Base-by-base conservation (phyloP, 805 yeast genomes). In the Starmerella bombi region DNA sequence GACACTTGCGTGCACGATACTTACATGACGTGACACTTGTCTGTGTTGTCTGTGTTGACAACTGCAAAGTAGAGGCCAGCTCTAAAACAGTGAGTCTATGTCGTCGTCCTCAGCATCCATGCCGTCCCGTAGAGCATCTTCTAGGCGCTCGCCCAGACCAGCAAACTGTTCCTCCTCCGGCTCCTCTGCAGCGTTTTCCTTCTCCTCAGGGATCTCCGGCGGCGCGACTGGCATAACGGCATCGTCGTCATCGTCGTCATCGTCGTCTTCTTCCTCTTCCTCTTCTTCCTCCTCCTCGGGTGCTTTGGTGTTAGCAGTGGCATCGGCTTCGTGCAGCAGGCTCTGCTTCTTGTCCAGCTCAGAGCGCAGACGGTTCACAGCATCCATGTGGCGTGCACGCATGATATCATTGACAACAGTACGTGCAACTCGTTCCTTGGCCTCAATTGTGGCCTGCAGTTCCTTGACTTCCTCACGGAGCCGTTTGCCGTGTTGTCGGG, bases 381-480 rank as follows among this genome's bases (percentile, higher is more conserved):
- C 85, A 49, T 80, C 91, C 52, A 77, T 69, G 57, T 86, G 81
- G 62, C 96, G 77, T 59, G 78, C 80, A 55, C 78, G 75, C 74
- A 91, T 70, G 62, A 88, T 78, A 51, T 88, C 86, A 56, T 84
- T 84, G 37, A 75, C 69, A 3, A 75, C 67, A 15, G 86, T 85
- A 17, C 69, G 73, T 36, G 83, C 71, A 52, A 81, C 85, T 34
- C 68, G 67, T 57, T 74, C 74, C 54, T 88, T 86, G 52, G 77
- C 78, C 40, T 70, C 74, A 38, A 91, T 78, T 0, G 88, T 85
- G 14, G 69, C 53, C 56, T 81, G 85, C 45, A 91, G 67, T 54
- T 91, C 98, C 5, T 68, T 62, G 42, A 91, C 77, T 58, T 86
- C 96, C 59, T 88, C 97, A 45, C 73, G 74, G 41, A 91, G 64